A percentile compares a stretch with the other conserved stretches of the same genome.
phyloP scores from a whole-genome alignment of 345 rosid genomes.

The Viola odorata region DNA sequence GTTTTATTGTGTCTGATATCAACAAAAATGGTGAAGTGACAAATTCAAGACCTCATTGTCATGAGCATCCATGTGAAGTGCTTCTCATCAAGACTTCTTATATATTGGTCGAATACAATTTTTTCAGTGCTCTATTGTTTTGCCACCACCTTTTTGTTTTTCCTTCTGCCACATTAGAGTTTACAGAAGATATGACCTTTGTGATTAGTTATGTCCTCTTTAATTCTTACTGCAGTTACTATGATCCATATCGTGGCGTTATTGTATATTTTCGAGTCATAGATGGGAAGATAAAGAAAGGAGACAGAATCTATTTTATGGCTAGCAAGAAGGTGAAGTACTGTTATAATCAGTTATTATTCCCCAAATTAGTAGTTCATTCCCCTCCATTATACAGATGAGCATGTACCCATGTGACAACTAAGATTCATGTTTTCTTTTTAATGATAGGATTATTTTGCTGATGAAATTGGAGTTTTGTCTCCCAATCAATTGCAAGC shows the following conservation, averaged over 20 bases:
- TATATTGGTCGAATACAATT: neutral
- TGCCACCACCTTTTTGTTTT: neutral
- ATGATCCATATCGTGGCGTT: constrained; percentile 98
- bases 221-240: constrained; percentile 54
- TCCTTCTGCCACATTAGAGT: neutral
- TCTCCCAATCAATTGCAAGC: constrained; percentile 95
- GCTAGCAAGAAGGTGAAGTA: constrained; percentile 76
- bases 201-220: neutral
- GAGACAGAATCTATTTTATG: constrained; percentile 88
- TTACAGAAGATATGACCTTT: neutral
- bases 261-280: constrained; percentile 89
- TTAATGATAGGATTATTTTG: constrained; percentile 67
- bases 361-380: neutral
- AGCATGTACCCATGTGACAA: neutral
- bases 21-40: neutral
- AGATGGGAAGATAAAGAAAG: constrained; percentile 92
- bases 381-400: neutral
- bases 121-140: neutral
- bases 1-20: neutral
- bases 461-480: constrained; percentile 92
- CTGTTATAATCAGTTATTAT: constrained; percentile 1
- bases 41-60: neutral
- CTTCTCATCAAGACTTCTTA: neutral
- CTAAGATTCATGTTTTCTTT: neutral
- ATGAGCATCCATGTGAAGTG: neutral